Base-by-base conservation (phyloP, 1,139 yeast species). In the Yarrowia galli region DNA sequence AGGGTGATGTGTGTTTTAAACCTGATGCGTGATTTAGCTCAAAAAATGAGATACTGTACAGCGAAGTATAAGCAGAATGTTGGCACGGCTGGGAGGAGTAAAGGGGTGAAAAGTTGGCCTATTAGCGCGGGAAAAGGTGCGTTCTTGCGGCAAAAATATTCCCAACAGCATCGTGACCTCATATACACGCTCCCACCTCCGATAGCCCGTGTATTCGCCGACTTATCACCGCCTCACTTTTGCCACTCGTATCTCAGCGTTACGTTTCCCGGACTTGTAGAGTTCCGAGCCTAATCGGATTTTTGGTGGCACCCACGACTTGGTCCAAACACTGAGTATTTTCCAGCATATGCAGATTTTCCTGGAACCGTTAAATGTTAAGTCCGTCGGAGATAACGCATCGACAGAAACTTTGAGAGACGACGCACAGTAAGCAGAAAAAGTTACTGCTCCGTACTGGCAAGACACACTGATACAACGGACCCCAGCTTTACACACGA, bases 1-100 rank as follows among this genome's bases (percentile, higher is more conserved):
- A 54, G 61, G 36, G 35, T 53, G 46, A 40, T 54, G 61, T 54
- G 46, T 54, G 61, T 25, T 54, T 54, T 54, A 54, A 54, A 54
- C 61, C 61, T 54, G 61, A 53, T 54, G 61, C 61, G 61, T 54
- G 61, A 54, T 54, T 54, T 54, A 54, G 61, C 61, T 54, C 61
- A 54, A 40, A 54, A 54, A 54, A 54, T 54, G 23, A 23, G 61
- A 54, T 40, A 23, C 32, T 1, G 32, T 28, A 10, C 23, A 25
- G 60, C 23, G 46, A 40, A 54, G 61, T 54, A 20, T 40, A 54
- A 54, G 36, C 46, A 40, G 46, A 54, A 25, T 38, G 46, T 54
- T 54, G 46, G 61, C 18, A 54, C 61, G 61, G 61, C 61, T 54
- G 48, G 46, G 46, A 40, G 46, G 22, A 22, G 36, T 20, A 40